phyloP scores from a whole-genome alignment of 768 basidiomycete species.

The Clavaria fumosa region DNA sequence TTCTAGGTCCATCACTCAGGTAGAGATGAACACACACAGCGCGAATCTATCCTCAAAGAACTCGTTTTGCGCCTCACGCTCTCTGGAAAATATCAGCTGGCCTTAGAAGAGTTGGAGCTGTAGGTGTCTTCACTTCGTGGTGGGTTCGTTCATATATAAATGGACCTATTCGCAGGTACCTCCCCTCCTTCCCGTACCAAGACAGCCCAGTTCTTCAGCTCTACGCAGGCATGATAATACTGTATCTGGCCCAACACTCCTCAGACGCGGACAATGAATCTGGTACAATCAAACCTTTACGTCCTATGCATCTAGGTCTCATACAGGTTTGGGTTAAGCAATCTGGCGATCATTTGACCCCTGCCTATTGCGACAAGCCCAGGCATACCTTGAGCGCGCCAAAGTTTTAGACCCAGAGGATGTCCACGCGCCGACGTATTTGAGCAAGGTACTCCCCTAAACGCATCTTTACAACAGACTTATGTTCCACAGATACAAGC shows the following conservation, averaged over 20 bases:
- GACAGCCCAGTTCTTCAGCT: slow-evolving; percentile 67
- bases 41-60: slow-evolving; percentile 61
- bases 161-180: slow-evolving; percentile 35
- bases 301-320: neutral
- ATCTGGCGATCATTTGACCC: slow-evolving; percentile 16
- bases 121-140: slow-evolving; percentile 22
- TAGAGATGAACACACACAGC: slow-evolving; percentile 26
- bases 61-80: slow-evolving; percentile 53
- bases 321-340: neutral
- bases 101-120: slow-evolving; percentile 79
- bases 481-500: slow-evolving; percentile 7
- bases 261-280: slow-evolving; percentile 7
- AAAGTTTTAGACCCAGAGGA: slow-evolving; percentile 43
- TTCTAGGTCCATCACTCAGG: neutral
- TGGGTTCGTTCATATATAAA: neutral
- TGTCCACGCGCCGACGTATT: slow-evolving; percentile 33
- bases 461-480: neutral
- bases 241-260: slow-evolving; percentile 40
- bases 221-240: slow-evolving; percentile 64
- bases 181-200: slow-evolving; percentile 78
- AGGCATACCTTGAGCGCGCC: slow-evolving; percentile 51
- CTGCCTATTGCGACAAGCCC: slow-evolving; percentile 35
- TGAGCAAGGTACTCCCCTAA: slow-evolving; percentile 30
- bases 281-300: neutral
- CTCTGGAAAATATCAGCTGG: slow-evolving; percentile 42